Evolutionary conservation across 805 yeast species (phyloP).

Genomic region (Dipodascus albidus): DNA sequence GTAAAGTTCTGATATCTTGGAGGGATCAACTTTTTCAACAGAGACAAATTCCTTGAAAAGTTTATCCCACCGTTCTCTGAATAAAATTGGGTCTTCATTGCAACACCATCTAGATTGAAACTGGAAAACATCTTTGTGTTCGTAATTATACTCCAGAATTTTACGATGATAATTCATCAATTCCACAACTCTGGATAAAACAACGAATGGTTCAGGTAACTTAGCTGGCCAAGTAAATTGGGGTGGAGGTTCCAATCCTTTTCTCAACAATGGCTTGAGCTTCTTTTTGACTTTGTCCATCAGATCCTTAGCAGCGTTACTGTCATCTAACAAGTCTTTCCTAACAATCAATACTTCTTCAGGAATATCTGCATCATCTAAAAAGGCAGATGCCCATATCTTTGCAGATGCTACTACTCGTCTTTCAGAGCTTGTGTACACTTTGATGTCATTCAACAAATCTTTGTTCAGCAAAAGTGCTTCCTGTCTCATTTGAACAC

Average conservation of each 20-base stretch:
- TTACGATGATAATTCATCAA: constrained; percentile 84
- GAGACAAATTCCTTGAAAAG: constrained; percentile 82
- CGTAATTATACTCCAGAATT: constrained; percentile 74
- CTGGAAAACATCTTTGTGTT: constrained; percentile 46
- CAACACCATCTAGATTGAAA: constrained; percentile 91
- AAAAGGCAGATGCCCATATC: constrained; percentile 66
- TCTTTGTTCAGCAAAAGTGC: constrained; percentile 73
- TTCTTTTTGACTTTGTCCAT: constrained; percentile 98
- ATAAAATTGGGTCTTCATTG: constrained; percentile 82
- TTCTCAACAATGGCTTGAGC: constrained; percentile 83
- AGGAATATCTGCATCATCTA: constrained; percentile 59
- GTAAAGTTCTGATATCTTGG: constrained; percentile 89
- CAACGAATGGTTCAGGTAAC: constrained; percentile 95
- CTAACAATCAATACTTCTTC: constrained; percentile 72
- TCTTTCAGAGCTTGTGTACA: constrained; percentile 87
- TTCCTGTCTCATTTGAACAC: constrained; percentile 92
- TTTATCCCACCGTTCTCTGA: constrained; percentile 96
- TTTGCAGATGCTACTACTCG: constrained; percentile 91
- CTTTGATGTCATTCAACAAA: constrained; percentile 73
- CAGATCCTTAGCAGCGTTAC: constrained; percentile 93
- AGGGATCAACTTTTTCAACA: constrained; percentile 94
- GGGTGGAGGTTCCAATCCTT: constrained; percentile 94
- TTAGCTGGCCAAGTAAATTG: constrained; percentile 98
- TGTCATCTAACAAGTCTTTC: constrained; percentile 87
- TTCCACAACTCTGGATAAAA: constrained; percentile 87